phyloP scores from a whole-genome alignment of 2,329 filamentous ascomycete species.

The Chlorencoelia australis region DNA sequence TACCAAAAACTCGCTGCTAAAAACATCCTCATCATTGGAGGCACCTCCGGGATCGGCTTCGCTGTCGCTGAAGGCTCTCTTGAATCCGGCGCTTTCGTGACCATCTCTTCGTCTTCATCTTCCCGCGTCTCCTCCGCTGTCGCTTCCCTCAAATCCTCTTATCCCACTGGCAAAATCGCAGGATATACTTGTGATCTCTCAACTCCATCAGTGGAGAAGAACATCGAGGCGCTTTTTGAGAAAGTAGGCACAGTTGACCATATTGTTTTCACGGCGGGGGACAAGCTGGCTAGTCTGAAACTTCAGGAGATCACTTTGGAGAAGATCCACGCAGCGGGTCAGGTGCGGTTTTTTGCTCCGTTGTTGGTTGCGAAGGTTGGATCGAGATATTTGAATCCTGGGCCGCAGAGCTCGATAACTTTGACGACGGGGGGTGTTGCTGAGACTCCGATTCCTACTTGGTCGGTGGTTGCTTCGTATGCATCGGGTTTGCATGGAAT shows the following conservation, averaged over 20 bases:
- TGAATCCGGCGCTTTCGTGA: constrained; percentile 16
- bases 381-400: constrained; percentile 10
- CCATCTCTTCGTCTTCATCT: constrained; percentile 16
- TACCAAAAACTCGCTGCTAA: constrained; percentile 22
- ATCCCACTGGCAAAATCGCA: constrained; percentile 7
- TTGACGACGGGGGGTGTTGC: constrained; percentile 14
- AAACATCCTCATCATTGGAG: constrained; percentile 22
- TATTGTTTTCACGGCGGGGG: constrained; percentile 22
- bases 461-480: constrained; percentile 38
- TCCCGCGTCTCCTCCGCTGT: constrained; percentile 8
- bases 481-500: constrained; percentile 43
- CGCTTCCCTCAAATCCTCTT: constrained; percentile 7
- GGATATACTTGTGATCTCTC: constrained; percentile 20
- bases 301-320: constrained; percentile 11
- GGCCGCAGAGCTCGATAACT: constrained; percentile 12
- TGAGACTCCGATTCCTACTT: constrained; percentile 23
- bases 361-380: constrained; percentile 20
- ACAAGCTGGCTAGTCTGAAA: constrained; percentile 6
- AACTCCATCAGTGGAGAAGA: constrained; percentile 13
- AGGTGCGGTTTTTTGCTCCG: constrained; percentile 19
- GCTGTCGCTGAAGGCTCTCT: constrained; percentile 21
- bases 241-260: constrained; percentile 15
- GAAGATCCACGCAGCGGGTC: constrained; percentile 12
- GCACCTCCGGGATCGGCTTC: constrained; percentile 21
- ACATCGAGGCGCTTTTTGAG: constrained; percentile 35